Evolutionary conservation across 495 filamentous ascomycete species (phyloP).

Genomic region (Penicillium ucsense): DNA sequence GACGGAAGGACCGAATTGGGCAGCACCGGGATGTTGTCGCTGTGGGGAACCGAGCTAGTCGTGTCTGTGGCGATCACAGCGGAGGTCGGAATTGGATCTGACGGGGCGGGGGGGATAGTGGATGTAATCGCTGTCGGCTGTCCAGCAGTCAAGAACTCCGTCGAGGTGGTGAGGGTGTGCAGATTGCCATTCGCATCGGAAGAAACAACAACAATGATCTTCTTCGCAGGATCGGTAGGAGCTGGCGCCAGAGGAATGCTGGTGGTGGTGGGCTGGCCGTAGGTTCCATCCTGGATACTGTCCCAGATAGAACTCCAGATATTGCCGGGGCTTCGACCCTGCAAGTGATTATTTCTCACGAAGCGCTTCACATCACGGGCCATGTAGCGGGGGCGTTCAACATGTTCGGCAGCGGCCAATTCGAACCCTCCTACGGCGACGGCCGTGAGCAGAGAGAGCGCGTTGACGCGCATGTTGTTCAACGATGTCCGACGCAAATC

Average conservation of each 20-base stretch:
- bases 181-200: constrained; percentile 8
- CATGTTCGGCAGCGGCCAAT: constrained; percentile 23
- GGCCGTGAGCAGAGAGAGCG: constrained; percentile 21
- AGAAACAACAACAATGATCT: constrained; percentile 17
- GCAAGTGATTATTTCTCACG: constrained; percentile 17
- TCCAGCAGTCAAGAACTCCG: constrained; percentile 11
- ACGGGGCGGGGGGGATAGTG: constrained; percentile 4
- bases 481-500: constrained; percentile 1
- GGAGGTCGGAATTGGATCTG: neutral
- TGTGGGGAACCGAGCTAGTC: neutral
- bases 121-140: constrained; percentile 3
- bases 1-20: too few relatives aligned
- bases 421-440: constrained; percentile 29
- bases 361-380: constrained; percentile 37
- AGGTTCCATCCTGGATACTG: neutral
- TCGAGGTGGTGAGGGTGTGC: constrained; percentile 8
- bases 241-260: neutral
- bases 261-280: neutral
- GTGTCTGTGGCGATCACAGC: neutral
- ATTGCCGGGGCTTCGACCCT: neutral
- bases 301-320: neutral
- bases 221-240: constrained; percentile 3
- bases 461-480: constrained; percentile 22
- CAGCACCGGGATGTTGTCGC: neutral
- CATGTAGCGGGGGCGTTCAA: constrained; percentile 35